Evolutionary conservation across 345 rosid species (phyloP).

Genomic region (Fremontodendron californicum): DNA sequence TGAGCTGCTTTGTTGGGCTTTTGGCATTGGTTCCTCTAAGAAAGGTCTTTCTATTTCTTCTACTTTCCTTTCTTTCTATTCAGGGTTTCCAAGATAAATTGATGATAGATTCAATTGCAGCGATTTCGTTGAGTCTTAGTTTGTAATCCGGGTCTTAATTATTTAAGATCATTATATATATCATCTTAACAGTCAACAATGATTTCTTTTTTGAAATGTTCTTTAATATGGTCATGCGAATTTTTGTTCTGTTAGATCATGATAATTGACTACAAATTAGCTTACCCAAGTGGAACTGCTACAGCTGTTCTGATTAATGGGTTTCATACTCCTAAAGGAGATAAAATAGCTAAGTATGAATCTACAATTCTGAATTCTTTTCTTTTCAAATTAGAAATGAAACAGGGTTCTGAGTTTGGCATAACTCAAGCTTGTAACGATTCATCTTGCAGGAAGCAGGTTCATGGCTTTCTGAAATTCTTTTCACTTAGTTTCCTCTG

Average conservation of each 20-base stretch:
- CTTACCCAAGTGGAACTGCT: conserved; percentile 95
- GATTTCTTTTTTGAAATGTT: conserved; percentile 5
- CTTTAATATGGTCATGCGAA: background rate
- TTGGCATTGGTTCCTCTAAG: conserved; percentile 83
- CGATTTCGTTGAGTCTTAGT: background rate
- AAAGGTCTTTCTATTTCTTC: conserved; percentile 42
- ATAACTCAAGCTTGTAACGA: background rate
- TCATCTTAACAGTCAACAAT: background rate
- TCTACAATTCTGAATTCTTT: conserved; percentile 3
- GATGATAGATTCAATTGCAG: background rate
- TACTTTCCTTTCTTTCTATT: background rate
- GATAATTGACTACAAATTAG: conserved; percentile 76
- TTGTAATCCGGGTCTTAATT: background rate
- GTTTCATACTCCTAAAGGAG: conserved; percentile 77
- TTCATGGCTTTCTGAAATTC: conserved; percentile 57
- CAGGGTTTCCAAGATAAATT: background rate
- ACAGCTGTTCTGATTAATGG: conserved; percentile 91
- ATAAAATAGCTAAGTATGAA: conserved; percentile 68
- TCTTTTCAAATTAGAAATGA: conserved; percentile 10
- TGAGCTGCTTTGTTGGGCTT: conserved; percentile 72
- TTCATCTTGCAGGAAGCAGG: conserved; percentile 64
- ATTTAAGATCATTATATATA: background rate
- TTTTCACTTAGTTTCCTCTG: conserved; percentile 71
- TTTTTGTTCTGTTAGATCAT: conserved; percentile 51
- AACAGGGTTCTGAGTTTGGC: background rate